These are phyloP conservation scores for Monilinia fructicola DNA, from an alignment of 2,329 filamentous ascomycete genomes.

Conservation along the genomic window DNA sequence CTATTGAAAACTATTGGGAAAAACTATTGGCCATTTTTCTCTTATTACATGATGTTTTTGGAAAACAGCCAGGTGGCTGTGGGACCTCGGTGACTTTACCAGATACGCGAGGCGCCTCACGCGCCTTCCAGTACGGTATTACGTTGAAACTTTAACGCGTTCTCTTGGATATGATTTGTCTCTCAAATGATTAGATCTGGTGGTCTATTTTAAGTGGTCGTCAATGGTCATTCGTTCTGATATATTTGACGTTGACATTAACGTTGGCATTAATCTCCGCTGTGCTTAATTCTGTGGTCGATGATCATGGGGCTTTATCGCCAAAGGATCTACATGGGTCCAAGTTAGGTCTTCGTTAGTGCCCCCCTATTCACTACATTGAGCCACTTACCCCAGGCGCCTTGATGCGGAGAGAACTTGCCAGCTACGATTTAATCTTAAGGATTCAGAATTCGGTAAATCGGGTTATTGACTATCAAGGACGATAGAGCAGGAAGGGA, in stretches of 20 bases:
- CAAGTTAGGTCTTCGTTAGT: background rate
- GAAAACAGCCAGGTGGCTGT: constrained; percentile 5
- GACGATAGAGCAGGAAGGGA: background rate
- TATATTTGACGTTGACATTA: background rate
- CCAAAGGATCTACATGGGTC: constrained; percentile 1
- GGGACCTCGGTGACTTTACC: background rate
- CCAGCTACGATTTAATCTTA: background rate
- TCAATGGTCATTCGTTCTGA: constrained; percentile 1
- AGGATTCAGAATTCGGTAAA: background rate
- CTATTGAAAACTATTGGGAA: background rate
- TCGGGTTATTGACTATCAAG: constrained; percentile 11
- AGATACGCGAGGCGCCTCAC: constrained; percentile 1
- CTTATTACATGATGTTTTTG: background rate
- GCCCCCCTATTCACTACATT: constrained; percentile 9
- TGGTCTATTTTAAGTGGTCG: background rate
- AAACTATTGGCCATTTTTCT: background rate
- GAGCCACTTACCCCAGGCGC: constrained; percentile 14
- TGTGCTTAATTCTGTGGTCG: background rate
- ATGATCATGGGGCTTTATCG: constrained; percentile 15
- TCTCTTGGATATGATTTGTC: constrained; percentile 1
- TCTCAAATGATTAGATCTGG: constrained; percentile 23
- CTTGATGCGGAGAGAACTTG: background rate
- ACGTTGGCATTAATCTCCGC: constrained; percentile 12
- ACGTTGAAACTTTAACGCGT: background rate
- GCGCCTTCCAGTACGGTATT: background rate